A percentile compares a stretch with the other conserved stretches of the same genome.
Conservation (phyloP, 73 alveolate genomes). For the Tetrahymena malaccensis region DNA sequence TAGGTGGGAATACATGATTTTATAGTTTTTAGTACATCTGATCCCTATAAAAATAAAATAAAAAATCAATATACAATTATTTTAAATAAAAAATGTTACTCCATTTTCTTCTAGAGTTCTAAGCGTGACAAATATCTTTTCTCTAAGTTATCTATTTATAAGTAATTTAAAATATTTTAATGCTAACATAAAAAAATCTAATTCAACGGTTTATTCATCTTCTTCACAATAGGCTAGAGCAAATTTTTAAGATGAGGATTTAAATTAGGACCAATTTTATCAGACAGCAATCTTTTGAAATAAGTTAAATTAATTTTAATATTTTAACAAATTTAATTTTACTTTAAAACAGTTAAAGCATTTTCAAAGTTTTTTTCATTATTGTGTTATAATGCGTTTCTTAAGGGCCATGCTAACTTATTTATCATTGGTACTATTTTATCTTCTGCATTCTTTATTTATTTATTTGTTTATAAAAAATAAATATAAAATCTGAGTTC, state of each 20-base stretch:
- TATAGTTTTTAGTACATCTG: slow-evolving; percentile 12
- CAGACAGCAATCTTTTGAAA: slow-evolving; percentile 35
- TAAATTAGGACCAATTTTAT: slow-evolving; percentile 53
- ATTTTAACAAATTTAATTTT: background rate
- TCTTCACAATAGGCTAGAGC: slow-evolving; percentile 56
- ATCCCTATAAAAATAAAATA: background rate
- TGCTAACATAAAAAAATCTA: background rate
- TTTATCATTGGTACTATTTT: slow-evolving; percentile 53
- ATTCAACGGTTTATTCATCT: slow-evolving; percentile 44
- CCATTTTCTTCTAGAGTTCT: slow-evolving; percentile 45
- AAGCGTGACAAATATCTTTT: slow-evolving; percentile 7
- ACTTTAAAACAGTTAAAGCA: slow-evolving; percentile 52
- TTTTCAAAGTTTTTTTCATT: slow-evolving; percentile 42
- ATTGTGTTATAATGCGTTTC: slow-evolving; percentile 47
- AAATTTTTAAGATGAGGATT: slow-evolving; percentile 57
- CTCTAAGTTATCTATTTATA: background rate
- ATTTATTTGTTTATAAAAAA: background rate
- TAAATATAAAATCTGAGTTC: background rate
- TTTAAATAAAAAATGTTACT: background rate
- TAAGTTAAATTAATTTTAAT: no score
- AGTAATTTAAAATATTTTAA: background rate
- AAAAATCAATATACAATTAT: background rate
- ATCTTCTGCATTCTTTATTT: slow-evolving; percentile 35
- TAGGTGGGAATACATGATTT: slow-evolving; percentile 29
- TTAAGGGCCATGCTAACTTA: slow-evolving; percentile 61